These are phyloP conservation scores for Tribonema minus DNA, from an alignment of 108 stramenopile species.

Conservation along the genomic window DNA sequence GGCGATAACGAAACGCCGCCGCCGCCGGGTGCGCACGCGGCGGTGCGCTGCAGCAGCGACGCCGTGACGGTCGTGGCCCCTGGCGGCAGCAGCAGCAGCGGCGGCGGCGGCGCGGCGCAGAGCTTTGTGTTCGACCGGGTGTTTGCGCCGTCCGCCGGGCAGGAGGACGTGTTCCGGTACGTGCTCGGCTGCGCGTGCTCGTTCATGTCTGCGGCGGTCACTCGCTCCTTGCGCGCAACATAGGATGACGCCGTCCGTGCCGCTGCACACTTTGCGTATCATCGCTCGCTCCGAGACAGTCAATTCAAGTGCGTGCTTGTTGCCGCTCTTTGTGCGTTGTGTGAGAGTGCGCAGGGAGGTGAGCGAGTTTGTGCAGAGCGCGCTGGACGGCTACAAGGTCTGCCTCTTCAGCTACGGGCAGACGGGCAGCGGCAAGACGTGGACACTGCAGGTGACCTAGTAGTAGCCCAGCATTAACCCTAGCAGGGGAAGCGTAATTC, in stretches of 20 bases:
- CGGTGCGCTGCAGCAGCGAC: background rate
- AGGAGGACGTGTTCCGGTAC: slow-evolving; percentile 76
- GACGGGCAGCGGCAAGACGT: slow-evolving; percentile 82
- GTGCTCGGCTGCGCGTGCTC: too few species aligned
- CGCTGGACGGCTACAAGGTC: slow-evolving; percentile 92
- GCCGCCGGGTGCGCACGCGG: background rate
- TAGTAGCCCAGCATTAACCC: too few species aligned
- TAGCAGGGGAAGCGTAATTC: too few species aligned
- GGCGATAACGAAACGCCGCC: slow-evolving; percentile 48
- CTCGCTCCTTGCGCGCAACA: too few species aligned
- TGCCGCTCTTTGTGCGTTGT: too few species aligned
- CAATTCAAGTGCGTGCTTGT: too few species aligned
- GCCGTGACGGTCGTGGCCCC: background rate
- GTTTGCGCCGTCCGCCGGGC: slow-evolving; percentile 76
- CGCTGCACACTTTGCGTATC: too few species aligned
- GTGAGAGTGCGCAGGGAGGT: slow-evolving; percentile 71
- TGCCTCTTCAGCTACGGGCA: slow-evolving; percentile 91
- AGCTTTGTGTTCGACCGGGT: slow-evolving; percentile 74
- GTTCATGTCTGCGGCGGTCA: too few species aligned
- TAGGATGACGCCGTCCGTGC: too few species aligned
- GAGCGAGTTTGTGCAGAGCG: slow-evolving; percentile 87
- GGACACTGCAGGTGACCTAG: too few species aligned
- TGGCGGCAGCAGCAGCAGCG: background rate
- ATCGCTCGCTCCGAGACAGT: too few species aligned
- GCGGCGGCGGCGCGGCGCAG: background rate